phyloP scores from a whole-genome alignment of 768 basidiomycete genomes.

The Boletus insuetus region DNA sequence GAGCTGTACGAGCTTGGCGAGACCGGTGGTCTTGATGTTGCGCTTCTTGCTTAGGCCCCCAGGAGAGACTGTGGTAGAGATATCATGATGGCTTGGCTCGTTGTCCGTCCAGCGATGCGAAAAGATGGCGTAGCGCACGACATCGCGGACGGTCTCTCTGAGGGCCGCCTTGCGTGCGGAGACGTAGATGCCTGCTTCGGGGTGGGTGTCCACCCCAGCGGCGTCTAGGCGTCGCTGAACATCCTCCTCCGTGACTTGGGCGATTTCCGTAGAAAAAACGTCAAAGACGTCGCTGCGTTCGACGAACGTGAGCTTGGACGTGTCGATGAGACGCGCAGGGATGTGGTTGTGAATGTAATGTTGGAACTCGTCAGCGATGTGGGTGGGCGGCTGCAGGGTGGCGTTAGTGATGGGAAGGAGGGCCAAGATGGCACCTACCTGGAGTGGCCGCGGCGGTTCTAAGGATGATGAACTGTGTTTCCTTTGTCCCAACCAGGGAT shows the following conservation, averaged over 20 bases:
- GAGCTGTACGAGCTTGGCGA: conserved; percentile 18
- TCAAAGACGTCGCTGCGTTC: conserved; percentile 18
- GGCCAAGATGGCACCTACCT: not conserved
- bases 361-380: conserved; percentile 14
- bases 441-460: not conserved
- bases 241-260: conserved; percentile 18
- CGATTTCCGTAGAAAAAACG: conserved; percentile 18
- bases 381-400: not conserved
- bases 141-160: conserved; percentile 14
- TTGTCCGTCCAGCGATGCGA: conserved; percentile 24
- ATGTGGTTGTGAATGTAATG: conserved; percentile 27
- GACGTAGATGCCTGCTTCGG: conserved; percentile 17
- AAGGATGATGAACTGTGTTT: not conserved
- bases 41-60: conserved; percentile 1
- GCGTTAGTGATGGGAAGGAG: not conserved
- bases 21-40: not conserved
- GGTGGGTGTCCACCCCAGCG: not conserved
- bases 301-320: conserved; percentile 19
- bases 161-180: conserved; percentile 10
- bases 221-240: conserved; percentile 1
- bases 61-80: not conserved
- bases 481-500: not conserved
- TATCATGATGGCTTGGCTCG: conserved; percentile 24
- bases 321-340: conserved; percentile 26
- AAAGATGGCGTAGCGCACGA: conserved; percentile 23